Conservation (phyloP, 2,329 filamentous ascomycete genomes). For the Cercospora sojina region DNA sequence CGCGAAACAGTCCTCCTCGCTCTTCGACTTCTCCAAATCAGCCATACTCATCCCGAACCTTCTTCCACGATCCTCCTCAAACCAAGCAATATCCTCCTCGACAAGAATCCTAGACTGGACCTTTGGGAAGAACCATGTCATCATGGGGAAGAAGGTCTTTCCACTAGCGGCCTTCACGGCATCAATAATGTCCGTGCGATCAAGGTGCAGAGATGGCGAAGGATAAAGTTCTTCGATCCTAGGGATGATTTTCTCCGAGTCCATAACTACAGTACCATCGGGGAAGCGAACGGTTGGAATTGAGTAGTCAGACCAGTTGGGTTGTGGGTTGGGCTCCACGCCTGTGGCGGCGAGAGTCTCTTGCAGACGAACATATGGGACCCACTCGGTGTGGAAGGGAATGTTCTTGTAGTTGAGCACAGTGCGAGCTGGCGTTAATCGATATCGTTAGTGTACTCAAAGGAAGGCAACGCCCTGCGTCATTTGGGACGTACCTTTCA, state of each 20-base stretch:
- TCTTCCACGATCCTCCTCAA: constrained; percentile 10
- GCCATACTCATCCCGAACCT: constrained; percentile 22
- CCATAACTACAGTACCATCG: constrained; percentile 12
- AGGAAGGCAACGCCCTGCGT: neutral
- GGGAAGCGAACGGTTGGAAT: constrained; percentile 5
- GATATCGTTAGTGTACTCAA: too few species aligned
- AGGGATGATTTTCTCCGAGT: constrained; percentile 11
- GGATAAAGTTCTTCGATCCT: constrained; percentile 13
- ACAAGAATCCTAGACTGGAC: constrained; percentile 12
- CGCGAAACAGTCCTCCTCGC: constrained; percentile 18
- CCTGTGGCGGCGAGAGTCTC: constrained; percentile 14
- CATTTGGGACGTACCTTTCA: constrained; percentile 7
- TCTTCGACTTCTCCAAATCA: constrained; percentile 32
- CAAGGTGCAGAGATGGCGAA: constrained; percentile 4
- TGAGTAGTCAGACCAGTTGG: constrained; percentile 11
- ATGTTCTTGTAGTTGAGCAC: constrained; percentile 17
- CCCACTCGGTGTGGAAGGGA: constrained; percentile 13
- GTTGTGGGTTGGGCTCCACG: neutral
- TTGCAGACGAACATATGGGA: constrained; percentile 13
- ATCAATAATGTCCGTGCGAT: constrained; percentile 1
- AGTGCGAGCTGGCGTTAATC: constrained; percentile 14
- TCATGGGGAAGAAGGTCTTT: neutral
- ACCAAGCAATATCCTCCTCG: constrained; percentile 32
- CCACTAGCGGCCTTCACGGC: neutral
- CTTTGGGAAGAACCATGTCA: neutral